Evolutionary conservation across 176 grass and related monocot species (phyloP), one percentile per base, ranked within the genome.

Genomic region (Olyra latifolia): DNA sequence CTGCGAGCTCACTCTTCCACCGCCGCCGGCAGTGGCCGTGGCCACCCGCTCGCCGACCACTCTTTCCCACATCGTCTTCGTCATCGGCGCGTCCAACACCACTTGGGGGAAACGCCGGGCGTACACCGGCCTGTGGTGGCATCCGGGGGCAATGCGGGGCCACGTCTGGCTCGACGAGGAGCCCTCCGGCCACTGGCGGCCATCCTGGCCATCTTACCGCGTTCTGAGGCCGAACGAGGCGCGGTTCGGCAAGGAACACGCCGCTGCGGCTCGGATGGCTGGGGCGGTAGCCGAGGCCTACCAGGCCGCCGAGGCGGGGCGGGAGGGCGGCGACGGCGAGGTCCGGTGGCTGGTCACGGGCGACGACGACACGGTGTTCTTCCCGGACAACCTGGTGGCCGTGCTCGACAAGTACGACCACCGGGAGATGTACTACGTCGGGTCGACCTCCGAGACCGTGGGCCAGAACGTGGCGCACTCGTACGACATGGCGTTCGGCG

Each of bases 361-460:
- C 28, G 91, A 97, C 75, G 89, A 93, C 54, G 94, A 97, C 88
- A 97, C 91, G 10, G 88, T 97, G 55, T 91, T 97, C 81, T 97
- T 93, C 69, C 55, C 79, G n/a, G 94, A 89, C 54, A 97, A 97
- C 84, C 80, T 97, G 43, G 89, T 78, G 39, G 73, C 62, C 16
- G 82, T 87, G 74, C 86, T 97, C 44, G 69, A 75, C 57, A 88
- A 85, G 60, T 97, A 91, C 75, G 84, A 97, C 74, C 91, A 97
- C 70, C 3, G 49, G 71, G 78, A 94, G 46, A 81, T 89, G 78
- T 89, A 91, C 69, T 93, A 93, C 78, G 72, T 97, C 42, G 87
- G 94, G 53, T 79, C 88, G 30, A 46, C 87, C 3, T 97, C 94
- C 13, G 91, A 97, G 75, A 94, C 84, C 79, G 84, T 85, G 71